Evolutionary conservation across 345 rosid species (phyloP).

Genomic region (Citropsis articulata): DNA sequence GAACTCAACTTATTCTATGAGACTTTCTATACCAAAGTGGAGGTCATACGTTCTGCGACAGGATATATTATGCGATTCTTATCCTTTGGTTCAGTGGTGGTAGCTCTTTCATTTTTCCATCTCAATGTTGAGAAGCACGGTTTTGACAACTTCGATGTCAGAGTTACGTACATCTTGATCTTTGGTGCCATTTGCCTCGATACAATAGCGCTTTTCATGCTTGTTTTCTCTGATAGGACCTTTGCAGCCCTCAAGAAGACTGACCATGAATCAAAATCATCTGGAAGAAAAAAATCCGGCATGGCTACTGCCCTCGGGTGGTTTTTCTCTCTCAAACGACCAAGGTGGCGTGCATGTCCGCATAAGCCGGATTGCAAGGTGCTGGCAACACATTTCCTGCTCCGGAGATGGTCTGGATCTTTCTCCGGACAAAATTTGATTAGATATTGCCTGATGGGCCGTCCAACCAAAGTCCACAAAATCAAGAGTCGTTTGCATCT

Average conservation of each 20-base stretch:
- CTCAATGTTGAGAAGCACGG: slow-evolving; percentile 27
- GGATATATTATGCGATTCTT: slow-evolving; percentile 34
- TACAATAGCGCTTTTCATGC: slow-evolving; percentile 39
- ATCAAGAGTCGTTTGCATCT: slow-evolving; percentile 14
- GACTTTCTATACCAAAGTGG: slow-evolving; percentile 50
- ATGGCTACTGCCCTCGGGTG: background rate
- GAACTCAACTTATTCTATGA: slow-evolving; percentile 74
- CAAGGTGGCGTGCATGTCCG: background rate
- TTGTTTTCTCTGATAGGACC: slow-evolving; percentile 55
- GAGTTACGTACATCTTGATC: slow-evolving; percentile 48
- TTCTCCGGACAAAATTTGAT: slow-evolving; percentile 50
- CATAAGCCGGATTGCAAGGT: slow-evolving; percentile 1
- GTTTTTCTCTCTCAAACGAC: slow-evolving; percentile 13
- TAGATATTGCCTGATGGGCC: slow-evolving; percentile 37
- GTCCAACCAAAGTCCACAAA: slow-evolving; percentile 25
- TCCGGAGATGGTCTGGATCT: slow-evolving; percentile 55
- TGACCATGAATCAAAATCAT: background rate
- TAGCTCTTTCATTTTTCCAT: slow-evolving; percentile 33
- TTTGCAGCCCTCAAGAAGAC: slow-evolving; percentile 23
- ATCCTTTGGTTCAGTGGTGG: slow-evolving; percentile 28
- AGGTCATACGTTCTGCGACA: slow-evolving; percentile 31
- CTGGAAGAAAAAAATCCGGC: background rate
- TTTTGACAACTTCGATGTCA: slow-evolving; percentile 36
- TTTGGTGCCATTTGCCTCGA: slow-evolving; percentile 50
- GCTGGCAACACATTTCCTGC: slow-evolving; percentile 18